Conservation (phyloP, 1,284 basidiomycete species). For the Fistulina hepatica region DNA sequence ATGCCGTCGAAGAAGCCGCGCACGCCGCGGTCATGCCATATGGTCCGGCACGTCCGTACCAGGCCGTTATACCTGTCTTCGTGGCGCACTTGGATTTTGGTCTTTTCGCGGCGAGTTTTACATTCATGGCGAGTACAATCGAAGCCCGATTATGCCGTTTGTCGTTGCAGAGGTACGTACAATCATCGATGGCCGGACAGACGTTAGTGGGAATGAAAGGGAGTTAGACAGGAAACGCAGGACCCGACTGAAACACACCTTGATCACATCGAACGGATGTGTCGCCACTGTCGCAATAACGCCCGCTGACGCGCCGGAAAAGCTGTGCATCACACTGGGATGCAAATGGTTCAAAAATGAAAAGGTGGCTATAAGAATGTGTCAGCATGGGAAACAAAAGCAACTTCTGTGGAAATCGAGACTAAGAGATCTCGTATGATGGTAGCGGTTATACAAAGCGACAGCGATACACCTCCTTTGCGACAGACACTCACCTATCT, state of each 20-base stretch:
- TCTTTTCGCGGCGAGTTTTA: too few species aligned
- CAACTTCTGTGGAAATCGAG: too few species aligned
- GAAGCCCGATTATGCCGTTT: too few species aligned
- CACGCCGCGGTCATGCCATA: conserved; percentile 73
- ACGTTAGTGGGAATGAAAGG: neutral
- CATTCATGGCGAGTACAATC: too few species aligned
- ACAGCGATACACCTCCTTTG: too few species aligned
- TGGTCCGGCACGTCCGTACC: conserved; percentile 46
- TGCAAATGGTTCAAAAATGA: conserved; percentile 17
- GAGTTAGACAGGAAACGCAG: neutral
- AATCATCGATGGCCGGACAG: neutral
- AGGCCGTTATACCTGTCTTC: conserved; percentile 66
- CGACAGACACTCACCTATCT: conserved; percentile 55
- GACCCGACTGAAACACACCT: conserved; percentile 36
- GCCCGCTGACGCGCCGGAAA: conserved; percentile 66
- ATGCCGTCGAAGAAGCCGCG: conserved; percentile 80
- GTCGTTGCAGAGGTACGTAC: too few species aligned
- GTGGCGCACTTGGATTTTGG: conserved; percentile 78
- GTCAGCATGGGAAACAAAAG: neutral
- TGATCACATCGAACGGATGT: conserved; percentile 86
- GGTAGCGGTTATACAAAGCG: neutral
- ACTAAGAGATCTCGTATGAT: neutral
- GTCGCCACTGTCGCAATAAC: conserved; percentile 74
- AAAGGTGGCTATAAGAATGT: conserved; percentile 6
- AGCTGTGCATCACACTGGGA: conserved; percentile 47